Evolutionary conservation across 495 filamentous ascomycete species (phyloP).

Genomic region (Xylaria bambusicola): DNA sequence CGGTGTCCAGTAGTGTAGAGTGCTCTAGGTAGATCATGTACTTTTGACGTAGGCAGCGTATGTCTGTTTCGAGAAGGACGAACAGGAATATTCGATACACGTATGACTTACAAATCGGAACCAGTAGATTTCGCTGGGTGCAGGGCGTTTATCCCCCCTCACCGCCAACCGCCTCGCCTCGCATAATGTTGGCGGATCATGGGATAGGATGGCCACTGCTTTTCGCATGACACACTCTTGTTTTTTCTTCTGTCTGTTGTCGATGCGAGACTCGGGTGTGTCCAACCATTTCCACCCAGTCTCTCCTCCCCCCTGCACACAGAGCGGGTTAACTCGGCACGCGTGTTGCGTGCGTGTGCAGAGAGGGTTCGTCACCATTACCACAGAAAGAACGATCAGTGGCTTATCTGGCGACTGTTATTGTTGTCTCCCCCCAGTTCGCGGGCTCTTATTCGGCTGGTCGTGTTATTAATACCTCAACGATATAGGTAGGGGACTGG

Average conservation of each 20-base stretch:
- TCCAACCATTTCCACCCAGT: constrained; percentile 8
- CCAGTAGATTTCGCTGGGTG: background rate
- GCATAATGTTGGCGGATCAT: constrained; percentile 11
- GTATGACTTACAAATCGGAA: constrained; percentile 7
- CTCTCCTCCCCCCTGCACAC: constrained; percentile 10
- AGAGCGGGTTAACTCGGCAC: background rate
- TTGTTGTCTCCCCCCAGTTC: constrained; percentile 10
- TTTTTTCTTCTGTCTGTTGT: constrained; percentile 1
- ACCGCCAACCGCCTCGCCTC: constrained; percentile 15
- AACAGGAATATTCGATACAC: constrained; percentile 3
- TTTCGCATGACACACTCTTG: constrained; percentile 8
- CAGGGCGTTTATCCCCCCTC: constrained; percentile 6
- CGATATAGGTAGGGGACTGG: constrained; percentile 30
- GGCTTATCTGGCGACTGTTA: constrained; percentile 22
- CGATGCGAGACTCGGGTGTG: constrained; percentile 7
- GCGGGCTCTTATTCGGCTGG: constrained; percentile 26
- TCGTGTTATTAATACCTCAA: constrained; percentile 27
- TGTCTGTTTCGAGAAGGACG: background rate
- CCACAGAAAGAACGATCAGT: background rate
- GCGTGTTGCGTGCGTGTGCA: background rate
- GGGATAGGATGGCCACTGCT: background rate
- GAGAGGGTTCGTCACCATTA: constrained; percentile 5
- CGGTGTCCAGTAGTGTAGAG: too few species aligned
- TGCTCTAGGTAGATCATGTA: too few species aligned
- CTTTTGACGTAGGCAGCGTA: too few species aligned